phyloP scores from a whole-genome alignment of 2,329 filamentous ascomycete species.

The Cyphellophora attinorum region DNA sequence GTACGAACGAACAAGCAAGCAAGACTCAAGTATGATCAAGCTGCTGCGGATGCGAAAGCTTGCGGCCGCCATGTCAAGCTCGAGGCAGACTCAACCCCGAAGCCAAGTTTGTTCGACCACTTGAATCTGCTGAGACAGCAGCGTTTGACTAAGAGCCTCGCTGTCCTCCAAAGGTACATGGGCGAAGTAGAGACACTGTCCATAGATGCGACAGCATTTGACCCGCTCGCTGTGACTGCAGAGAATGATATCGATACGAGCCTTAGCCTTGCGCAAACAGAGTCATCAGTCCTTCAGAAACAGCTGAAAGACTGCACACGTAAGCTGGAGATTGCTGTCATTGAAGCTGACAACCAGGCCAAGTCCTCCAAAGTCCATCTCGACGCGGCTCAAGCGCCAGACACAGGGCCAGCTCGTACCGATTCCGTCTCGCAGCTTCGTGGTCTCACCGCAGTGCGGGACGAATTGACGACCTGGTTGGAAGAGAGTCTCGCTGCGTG shows the following conservation, averaged over 20 bases:
- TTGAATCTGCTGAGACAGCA: neutral
- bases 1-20: neutral
- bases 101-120: too few relatives aligned
- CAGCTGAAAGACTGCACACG: neutral
- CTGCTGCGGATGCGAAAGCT: too few relatives aligned
- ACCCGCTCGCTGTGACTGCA: neutral
- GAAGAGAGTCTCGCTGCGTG: slow-evolving; percentile 10
- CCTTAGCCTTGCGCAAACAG: neutral
- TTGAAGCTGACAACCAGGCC: slow-evolving; percentile 11
- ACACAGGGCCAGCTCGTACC: neutral
- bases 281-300: too few relatives aligned
- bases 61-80: neutral
- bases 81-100: neutral
- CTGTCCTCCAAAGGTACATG: neutral
- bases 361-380: slow-evolving; percentile 5
- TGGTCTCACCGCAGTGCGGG: slow-evolving; percentile 8
- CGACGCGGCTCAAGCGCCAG: slow-evolving; percentile 2
- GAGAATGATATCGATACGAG: neutral
- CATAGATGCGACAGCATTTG: neutral
- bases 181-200: neutral
- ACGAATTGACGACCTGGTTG: slow-evolving; percentile 14
- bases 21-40: neutral
- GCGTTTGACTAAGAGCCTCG: neutral
- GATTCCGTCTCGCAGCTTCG: slow-evolving; percentile 1
- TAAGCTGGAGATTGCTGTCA: slow-evolving; percentile 14